A percentile compares a stretch with the other conserved stretches of the same genome.
These are phyloP conservation scores for Yamadazyma mexicana DNA, from an alignment of 1,139 yeast species.

Conservation along the genomic window DNA sequence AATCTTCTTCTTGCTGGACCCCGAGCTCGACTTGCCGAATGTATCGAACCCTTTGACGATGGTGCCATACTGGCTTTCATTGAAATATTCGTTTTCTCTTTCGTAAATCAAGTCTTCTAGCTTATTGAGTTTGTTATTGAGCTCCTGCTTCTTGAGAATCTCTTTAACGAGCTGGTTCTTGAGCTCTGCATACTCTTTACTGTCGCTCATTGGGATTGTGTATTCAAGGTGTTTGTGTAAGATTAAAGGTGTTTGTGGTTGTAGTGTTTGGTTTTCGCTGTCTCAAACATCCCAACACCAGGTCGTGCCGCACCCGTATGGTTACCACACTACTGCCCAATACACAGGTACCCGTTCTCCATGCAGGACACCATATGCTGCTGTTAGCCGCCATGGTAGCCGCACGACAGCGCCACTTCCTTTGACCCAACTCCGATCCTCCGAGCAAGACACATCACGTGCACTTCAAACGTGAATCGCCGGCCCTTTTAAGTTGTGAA, in stretches of 20 bases:
- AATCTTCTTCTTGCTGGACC: conserved; percentile 51
- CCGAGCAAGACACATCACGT: neutral
- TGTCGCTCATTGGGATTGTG: neutral
- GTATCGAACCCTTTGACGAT: conserved; percentile 89
- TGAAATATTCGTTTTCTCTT: conserved; percentile 76
- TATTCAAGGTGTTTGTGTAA: too few relatives aligned
- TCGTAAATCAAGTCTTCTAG: conserved; percentile 83
- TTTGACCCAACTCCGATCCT: conserved; percentile 5
- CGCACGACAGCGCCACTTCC: conserved; percentile 1
- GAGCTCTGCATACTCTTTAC: conserved; percentile 59
- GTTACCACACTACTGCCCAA: too few relatives aligned
- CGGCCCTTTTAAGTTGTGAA: neutral
- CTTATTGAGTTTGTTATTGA: conserved; percentile 60
- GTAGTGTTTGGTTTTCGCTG: neutral
- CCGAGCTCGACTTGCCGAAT: conserved; percentile 52
- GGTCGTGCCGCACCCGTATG: too few relatives aligned
- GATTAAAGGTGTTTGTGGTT: too few relatives aligned
- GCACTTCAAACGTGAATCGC: neutral
- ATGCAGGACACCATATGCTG: too few relatives aligned
- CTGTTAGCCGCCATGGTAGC: too few relatives aligned
- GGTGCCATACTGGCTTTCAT: conserved; percentile 70
- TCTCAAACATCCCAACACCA: conserved; percentile 1
- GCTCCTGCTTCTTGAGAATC: conserved; percentile 60
- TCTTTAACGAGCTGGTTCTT: conserved; percentile 68
- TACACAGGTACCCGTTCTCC: too few relatives aligned